Percentiles rank a stretch among this genome's conserved stretches.
Conservation (phyloP, 2,329 filamentous ascomycete genomes). For the Aciculosporium take region DNA sequence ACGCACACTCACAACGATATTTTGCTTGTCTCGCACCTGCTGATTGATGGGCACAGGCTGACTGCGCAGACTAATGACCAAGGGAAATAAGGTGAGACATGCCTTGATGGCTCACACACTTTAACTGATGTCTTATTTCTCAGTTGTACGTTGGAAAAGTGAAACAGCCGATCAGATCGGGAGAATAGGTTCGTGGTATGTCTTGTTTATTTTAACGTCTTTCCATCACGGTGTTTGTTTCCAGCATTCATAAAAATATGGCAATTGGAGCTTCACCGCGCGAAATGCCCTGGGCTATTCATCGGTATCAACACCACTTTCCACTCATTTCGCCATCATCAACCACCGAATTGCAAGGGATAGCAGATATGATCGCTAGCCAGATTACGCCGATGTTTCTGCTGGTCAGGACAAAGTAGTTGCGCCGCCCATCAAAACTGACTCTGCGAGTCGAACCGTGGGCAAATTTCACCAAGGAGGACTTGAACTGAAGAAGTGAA, state of each 20-base stretch:
- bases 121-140: neutral
- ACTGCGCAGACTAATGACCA: neutral
- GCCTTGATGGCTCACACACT: neutral
- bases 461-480: neutral
- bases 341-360: neutral
- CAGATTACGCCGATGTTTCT: neutral
- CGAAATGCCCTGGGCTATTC: neutral
- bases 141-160: neutral
- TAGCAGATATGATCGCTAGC: neutral
- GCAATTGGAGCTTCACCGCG: neutral
- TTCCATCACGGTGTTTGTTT: neutral
- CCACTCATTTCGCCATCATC: neutral
- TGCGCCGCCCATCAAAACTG: too few relatives aligned
- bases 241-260: neutral
- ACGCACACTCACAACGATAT: neutral
- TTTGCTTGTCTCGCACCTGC: neutral
- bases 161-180: neutral
- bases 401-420: neutral
- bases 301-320: neutral
- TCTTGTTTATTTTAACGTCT: neutral
- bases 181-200: neutral
- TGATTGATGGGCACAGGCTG: neutral
- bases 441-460: too few relatives aligned
- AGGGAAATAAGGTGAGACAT: constrained; percentile 1
- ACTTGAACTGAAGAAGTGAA: neutral